Conservation (phyloP, 2,329 filamentous ascomycete genomes). For the Fusarium buxicola region DNA sequence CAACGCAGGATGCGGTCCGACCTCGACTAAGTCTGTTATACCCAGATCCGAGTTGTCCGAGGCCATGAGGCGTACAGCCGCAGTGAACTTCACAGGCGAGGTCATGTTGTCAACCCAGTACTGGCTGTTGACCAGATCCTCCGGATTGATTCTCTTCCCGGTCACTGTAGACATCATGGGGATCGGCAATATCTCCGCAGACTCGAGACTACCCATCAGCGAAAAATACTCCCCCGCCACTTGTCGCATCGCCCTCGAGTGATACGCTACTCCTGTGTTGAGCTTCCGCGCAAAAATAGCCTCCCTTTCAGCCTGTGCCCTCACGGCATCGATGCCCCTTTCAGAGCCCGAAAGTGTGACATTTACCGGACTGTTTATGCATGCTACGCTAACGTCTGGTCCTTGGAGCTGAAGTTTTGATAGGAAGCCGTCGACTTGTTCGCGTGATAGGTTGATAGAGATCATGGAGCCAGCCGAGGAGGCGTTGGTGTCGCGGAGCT, state of each 20-base stretch:
- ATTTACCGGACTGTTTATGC: slow-evolving; percentile 62
- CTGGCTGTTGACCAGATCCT: slow-evolving; percentile 47
- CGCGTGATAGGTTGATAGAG: slow-evolving; percentile 31
- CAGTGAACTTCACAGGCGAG: slow-evolving; percentile 54
- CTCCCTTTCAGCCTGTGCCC: slow-evolving; percentile 49
- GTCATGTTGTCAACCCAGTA: slow-evolving; percentile 58
- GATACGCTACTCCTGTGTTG: slow-evolving; percentile 61
- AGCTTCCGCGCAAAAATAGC: slow-evolving; percentile 58
- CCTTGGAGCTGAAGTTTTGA: background rate
- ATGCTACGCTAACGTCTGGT: slow-evolving; percentile 47
- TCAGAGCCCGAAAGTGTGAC: slow-evolving; percentile 61
- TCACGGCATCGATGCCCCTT: slow-evolving; percentile 54
- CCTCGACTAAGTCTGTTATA: slow-evolving; percentile 32
- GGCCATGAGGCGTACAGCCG: slow-evolving; percentile 17
- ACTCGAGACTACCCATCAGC: slow-evolving; percentile 25
- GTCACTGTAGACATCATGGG: slow-evolving; percentile 54
- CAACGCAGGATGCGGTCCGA: slow-evolving; percentile 43
- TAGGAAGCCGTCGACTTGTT: background rate
- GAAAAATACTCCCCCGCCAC: slow-evolving; percentile 58
- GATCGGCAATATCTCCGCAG: background rate
- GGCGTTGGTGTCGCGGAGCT: slow-evolving; percentile 30
- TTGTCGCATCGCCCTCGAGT: slow-evolving; percentile 62
- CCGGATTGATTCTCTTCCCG: slow-evolving; percentile 51
- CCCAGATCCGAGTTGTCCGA: background rate
- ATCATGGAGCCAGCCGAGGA: slow-evolving; percentile 42